Evolutionary conservation across 2,329 filamentous ascomycete species (phyloP).

Genomic region (Cryphonectria radicalis): DNA sequence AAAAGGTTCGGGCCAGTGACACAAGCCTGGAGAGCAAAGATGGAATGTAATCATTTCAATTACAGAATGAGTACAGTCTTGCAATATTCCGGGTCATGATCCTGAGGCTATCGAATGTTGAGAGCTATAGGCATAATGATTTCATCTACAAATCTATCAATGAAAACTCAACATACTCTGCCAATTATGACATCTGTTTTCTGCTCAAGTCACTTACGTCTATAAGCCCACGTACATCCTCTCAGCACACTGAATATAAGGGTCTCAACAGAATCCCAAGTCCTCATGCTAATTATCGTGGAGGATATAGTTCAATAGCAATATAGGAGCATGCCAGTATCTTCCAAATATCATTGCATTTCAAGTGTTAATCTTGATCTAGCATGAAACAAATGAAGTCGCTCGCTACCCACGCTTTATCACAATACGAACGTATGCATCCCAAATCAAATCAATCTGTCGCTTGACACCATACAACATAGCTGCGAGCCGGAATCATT

Average conservation of each 20-base stretch:
- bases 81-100: neutral
- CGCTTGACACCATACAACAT: neutral
- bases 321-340: too few relatives aligned
- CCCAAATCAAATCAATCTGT: neutral
- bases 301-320: neutral
- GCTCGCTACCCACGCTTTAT: neutral
- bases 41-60: neutral
- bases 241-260: neutral
- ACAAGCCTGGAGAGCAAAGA: neutral
- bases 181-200: too few relatives aligned
- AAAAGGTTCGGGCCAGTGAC: neutral
- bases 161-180: too few relatives aligned
- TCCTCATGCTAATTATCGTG: too few relatives aligned
- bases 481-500: neutral
- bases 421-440: neutral
- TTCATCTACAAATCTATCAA: too few relatives aligned
- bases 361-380: neutral
- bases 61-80: neutral
- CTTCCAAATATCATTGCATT: neutral
- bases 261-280: too few relatives aligned
- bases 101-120: neutral
- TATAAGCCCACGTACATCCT: neutral
- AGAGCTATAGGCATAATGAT: too few relatives aligned
- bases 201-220: too few relatives aligned
- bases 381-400: neutral